Conservation (phyloP, 2,329 filamentous ascomycete species). For the Cercospora citrullina region DNA sequence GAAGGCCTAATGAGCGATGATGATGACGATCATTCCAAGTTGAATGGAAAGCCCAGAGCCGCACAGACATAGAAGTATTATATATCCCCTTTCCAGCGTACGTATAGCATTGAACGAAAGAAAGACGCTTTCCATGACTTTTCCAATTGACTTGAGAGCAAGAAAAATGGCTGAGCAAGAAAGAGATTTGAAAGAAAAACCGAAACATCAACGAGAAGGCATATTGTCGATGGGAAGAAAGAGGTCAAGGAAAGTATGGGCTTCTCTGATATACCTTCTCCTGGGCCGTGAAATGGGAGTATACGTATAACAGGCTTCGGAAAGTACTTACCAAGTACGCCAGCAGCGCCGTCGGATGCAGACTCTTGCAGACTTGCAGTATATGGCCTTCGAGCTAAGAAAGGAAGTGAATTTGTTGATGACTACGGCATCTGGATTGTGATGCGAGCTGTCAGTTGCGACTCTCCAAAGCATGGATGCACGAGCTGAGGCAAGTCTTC, state of each 20-base stretch:
- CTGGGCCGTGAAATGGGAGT: too few relatives aligned
- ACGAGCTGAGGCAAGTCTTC: background rate
- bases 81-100: background rate
- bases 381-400: background rate
- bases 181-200: background rate
- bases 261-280: background rate
- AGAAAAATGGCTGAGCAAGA: background rate
- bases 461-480: background rate
- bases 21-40: slow-evolving; percentile 54
- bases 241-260: background rate
- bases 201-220: background rate
- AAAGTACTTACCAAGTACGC: background rate
- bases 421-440: background rate
- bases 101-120: background rate
- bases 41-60: slow-evolving; percentile 17
- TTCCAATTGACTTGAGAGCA: background rate
- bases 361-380: background rate
- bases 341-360: background rate
- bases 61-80: slow-evolving; percentile 1
- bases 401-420: background rate
- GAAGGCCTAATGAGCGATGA: slow-evolving; percentile 88
- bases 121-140: background rate
- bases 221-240: background rate
- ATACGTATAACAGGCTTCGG: background rate
- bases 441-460: background rate